Evolutionary conservation across 2,329 filamentous ascomycete genomes (phyloP), one percentile per base, ranked within the genome.

Genomic region (Diplodia scrobiculata): DNA sequence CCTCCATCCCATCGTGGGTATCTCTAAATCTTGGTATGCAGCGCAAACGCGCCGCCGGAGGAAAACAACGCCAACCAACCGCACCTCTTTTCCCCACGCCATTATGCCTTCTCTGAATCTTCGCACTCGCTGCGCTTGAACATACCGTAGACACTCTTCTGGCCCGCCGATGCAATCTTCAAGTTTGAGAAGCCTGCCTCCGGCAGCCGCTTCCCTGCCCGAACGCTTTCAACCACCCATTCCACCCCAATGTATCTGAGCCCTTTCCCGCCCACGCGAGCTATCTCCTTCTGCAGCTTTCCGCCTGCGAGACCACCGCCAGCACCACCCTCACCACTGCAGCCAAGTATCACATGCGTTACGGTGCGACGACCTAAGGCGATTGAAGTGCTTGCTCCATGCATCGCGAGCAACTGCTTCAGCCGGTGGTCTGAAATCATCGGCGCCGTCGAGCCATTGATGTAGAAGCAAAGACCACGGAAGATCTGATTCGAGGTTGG

Each of bases 381-480:
- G 41, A 92, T 84, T 3, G 91, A 89, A 70, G 91, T 82, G 50
- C 79, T 82, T 0, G 87, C 94, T 21, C 93, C 94, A 73, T 96
- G 87, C 66, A 87, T 83, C 5, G 84, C 86, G 45, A 97, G 84
- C 17, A 96, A 77, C 65, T 88, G 87, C 81, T 95, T 96, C 66
- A 97, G 84, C 74, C 86, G 90, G 79, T 96, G 91, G 76, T 97
- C 93, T 14, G 91, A 96, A 68, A 97, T 85, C 27, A 87, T 77
- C 1, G 93, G 92, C 67, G 88, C 84, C 1, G 92, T 96, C 70
- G 90, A 93, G 68, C 92, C 92, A 77, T 97, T 97, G 77, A 97
- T 85, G 79, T 94, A 95, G 71, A 97, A 84, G 62, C 86, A 88
- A 25, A 92, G 83, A 17, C 87, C 86, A 52, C 85, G 79, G 74